Evolutionary conservation across 805 yeast species (phyloP), one percentile per base, ranked within the genome.

Genomic region (Cyberlindnera xylosilytica): DNA sequence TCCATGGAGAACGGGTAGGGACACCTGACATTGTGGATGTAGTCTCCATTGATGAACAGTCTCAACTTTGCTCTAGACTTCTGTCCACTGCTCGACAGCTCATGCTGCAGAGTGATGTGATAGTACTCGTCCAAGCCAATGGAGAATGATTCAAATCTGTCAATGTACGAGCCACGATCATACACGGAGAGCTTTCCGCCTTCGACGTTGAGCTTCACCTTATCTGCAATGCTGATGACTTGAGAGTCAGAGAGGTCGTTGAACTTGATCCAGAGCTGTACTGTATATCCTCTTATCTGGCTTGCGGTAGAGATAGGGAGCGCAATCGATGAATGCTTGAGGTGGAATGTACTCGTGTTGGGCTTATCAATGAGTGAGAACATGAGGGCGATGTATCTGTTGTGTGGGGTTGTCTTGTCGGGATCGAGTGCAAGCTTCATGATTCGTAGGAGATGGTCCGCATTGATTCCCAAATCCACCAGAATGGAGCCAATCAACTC

Each of bases 131-230:
- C 40, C 13, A 42, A 44, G 12, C 49, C 56, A 19, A 57, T 36
- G 1, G 49, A 36, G 20, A 38, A 44, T n/a, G 41, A 40, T 8
- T 56, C 60, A 32, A 51, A 47, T 1, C 22, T 39, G 4, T 33
- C 51, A 10, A 52, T 15, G 6, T 37, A 19, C 16, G 37, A 33
- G 20, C 34, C 22, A 20, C 45, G 40, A 39, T 50, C 39, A 36
- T 43, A 47, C n/a, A 65, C 53, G 3, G 65, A 52, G 7, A 62
- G 51, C 17, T 58, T 60, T 46, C 63, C 60, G 2, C 65, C 57
- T 8, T 66, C 68, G 22, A 66, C 13, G 28, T 55, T 61, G n/a
- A 66, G 13, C 6, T 26, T 32, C 4, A 48, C 36, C 13, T 49
- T 39, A 18, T 45, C 42, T 3, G 49, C 45, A 2, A 68, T 39